Base-by-base conservation (phyloP, 306 rosid species). In the Quercus variabilis region DNA sequence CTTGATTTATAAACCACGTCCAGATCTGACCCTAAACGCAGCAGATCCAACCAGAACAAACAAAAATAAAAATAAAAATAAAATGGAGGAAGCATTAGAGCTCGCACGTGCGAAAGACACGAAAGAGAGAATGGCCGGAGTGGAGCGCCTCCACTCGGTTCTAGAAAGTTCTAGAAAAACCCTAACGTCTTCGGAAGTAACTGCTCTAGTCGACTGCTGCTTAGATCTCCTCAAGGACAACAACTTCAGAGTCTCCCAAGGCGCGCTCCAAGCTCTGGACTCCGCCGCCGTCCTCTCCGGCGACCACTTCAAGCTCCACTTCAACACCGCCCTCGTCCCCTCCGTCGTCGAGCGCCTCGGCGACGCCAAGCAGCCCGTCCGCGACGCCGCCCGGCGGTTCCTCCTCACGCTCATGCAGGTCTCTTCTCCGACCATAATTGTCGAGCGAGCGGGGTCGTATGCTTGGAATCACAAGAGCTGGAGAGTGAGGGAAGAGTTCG, bases 351-450 rank as follows among this genome's bases (percentile, higher is more conserved):
- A 96, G 77, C 98, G 99, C 13, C 85, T 96, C 23, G 99, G 99
- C n/a, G 99, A 96, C 71, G 89, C 90, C 17, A 96, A 96, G 21
- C 99, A 96, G 85, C 98, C 99, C 0, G 99, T 96, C 3, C 94
- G 99, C 26, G 99, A 96, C 58, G 98, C 99, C 20, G 96, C 99
- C 0, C 76, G 99, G 43, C 86, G 99, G 15, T 93, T 96, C 71
- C 60, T 96, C 82, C 98, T 96, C 77, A 96, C 99, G 52, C 96
- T 96, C 75, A 96, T 96, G 99, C 97, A 96, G 98, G 93, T 96
- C 77, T 96, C 98, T 73, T 96, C 99, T 69, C 98, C 99, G 12
- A 93, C 99, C 38, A 92, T 96, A 86, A 92, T 93, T 74, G 99
- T 96, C 78, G 99, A 96, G 87, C 81, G 99, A 87, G 97, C 99